Conservation (phyloP, 164 flowering plant species). For the Houttuynia cordata region DNA sequence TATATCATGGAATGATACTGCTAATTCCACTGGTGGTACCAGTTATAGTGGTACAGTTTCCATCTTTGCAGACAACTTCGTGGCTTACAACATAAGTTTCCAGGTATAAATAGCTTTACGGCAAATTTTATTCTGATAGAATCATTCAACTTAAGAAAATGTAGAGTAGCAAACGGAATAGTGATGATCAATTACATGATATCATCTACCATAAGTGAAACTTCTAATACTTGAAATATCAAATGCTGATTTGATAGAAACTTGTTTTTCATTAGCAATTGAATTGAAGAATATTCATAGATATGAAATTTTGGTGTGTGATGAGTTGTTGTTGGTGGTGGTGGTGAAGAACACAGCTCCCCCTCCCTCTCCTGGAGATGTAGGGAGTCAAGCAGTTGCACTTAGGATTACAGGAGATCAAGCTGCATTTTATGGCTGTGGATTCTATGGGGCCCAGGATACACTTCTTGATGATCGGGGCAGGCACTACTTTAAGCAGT, state of each 20-base stretch:
- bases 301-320: too few species aligned
- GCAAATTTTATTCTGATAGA: too few species aligned
- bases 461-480: conserved; percentile 67
- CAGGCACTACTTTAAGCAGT: conserved; percentile 56
- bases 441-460: conserved; percentile 83
- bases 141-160: too few species aligned
- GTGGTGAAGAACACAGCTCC: conserved; percentile 60
- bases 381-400: conserved; percentile 73
- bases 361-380: conserved; percentile 43
- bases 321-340: not conserved
- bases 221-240: too few species aligned
- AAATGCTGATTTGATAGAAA: too few species aligned
- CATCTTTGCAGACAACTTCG: conserved; percentile 49
- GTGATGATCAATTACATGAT: too few species aligned
- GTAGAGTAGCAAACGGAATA: too few species aligned
- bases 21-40: conserved; percentile 77
- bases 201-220: too few species aligned
- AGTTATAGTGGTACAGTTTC: conserved; percentile 40
- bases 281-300: too few species aligned
- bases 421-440: conserved; percentile 77
- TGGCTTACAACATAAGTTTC: conserved; percentile 70
- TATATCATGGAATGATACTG: conserved; percentile 77
- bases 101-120: conserved; percentile 25
- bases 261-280: too few species aligned
- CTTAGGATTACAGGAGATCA: conserved; percentile 53